Evolutionary conservation across 1,139 yeast genomes (phyloP).

Genomic region (Geotrichum carabidarum): DNA sequence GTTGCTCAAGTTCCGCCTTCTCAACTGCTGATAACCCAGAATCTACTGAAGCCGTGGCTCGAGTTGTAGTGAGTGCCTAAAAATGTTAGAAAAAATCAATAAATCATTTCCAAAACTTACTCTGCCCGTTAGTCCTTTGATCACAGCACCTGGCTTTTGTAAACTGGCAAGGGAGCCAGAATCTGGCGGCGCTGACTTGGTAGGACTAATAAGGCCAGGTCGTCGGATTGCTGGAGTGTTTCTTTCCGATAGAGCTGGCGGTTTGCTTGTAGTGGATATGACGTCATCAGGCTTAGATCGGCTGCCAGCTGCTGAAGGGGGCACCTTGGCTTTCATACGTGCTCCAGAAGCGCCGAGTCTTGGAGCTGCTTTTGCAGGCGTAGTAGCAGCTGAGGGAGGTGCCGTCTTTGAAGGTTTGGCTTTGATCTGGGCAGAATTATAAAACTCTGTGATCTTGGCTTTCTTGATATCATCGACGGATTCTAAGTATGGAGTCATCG

Average conservation of each 20-base stretch:
- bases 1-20: slow-evolving; percentile 47
- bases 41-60: slow-evolving; percentile 11
- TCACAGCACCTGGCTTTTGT: slow-evolving; percentile 16
- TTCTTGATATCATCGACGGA: slow-evolving; percentile 67
- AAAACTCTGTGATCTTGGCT: slow-evolving; percentile 59
- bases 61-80: slow-evolving; percentile 6
- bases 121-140: slow-evolving; percentile 12
- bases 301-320: slow-evolving; percentile 13
- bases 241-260: slow-evolving; percentile 26
- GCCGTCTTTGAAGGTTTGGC: slow-evolving; percentile 17
- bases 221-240: slow-evolving; percentile 16
- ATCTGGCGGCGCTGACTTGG: slow-evolving; percentile 9
- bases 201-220: slow-evolving; percentile 8
- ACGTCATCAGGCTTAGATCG: slow-evolving; percentile 8
- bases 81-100: not conserved
- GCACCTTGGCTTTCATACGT: slow-evolving; percentile 5
- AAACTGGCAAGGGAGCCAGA: not conserved
- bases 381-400: slow-evolving; percentile 8
- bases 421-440: slow-evolving; percentile 51
- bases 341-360: slow-evolving; percentile 17
- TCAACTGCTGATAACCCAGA: slow-evolving; percentile 30
- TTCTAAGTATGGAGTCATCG: slow-evolving; percentile 55
- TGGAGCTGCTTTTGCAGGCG: slow-evolving; percentile 26
- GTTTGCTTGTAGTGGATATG: slow-evolving; percentile 18
- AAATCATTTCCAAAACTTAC: not conserved